Percentiles rank a stretch among this genome's conserved stretches.
These are phyloP conservation scores for Xylogone sp. DNA, from an alignment of 2,329 filamentous ascomycete genomes.

Conservation along the genomic window DNA sequence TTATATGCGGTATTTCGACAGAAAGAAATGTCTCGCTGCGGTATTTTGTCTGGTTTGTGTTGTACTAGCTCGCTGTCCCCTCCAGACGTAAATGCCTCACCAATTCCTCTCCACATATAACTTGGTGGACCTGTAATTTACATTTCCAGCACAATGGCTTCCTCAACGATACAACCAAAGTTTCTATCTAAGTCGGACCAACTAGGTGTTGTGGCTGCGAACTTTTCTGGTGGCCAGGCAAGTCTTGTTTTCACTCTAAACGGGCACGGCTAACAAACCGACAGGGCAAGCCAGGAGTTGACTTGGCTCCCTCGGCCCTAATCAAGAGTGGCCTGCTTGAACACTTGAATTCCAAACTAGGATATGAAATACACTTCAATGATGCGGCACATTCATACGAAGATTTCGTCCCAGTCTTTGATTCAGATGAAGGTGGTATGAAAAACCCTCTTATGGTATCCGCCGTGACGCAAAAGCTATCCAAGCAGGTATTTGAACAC, in stretches of 20 bases:
- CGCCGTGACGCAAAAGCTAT: slow-evolving; percentile 73
- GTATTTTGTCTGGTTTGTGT: no score
- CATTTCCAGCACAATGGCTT: slow-evolving; percentile 7
- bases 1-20: no score
- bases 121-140: background rate
- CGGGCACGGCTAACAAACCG: slow-evolving; percentile 7
- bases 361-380: slow-evolving; percentile 82
- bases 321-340: slow-evolving; percentile 81
- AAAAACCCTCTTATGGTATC: slow-evolving; percentile 83
- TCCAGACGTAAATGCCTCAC: background rate
- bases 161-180: slow-evolving; percentile 35
- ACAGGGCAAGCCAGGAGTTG: slow-evolving; percentile 81
- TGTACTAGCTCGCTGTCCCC: no score
- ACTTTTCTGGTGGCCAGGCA: slow-evolving; percentile 93
- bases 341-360: slow-evolving; percentile 77
- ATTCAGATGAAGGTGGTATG: slow-evolving; percentile 83
- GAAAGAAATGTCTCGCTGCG: no score
- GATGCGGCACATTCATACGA: slow-evolving; percentile 73
- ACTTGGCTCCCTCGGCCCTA: slow-evolving; percentile 79
- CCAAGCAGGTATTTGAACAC: slow-evolving; percentile 79
- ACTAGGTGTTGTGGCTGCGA: slow-evolving; percentile 84
- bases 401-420: slow-evolving; percentile 61
- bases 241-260: slow-evolving; percentile 17
- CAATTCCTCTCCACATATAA: background rate
- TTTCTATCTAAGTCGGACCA: slow-evolving; percentile 77